phyloP scores from a whole-genome alignment of 352 stramenopile genomes.

The Phytophthora capsici region DNA sequence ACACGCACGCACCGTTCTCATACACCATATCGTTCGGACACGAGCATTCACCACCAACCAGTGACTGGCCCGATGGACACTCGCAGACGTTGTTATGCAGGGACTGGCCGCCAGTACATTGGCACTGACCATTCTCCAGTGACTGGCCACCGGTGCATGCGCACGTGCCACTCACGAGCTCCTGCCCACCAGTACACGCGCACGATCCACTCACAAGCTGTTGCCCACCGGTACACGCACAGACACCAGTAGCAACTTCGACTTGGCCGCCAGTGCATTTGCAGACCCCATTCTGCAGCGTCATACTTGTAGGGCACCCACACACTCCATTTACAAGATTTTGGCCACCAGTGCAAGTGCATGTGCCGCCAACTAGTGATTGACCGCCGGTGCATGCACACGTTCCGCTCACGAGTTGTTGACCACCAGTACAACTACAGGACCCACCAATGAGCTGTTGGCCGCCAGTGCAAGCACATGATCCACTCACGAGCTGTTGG shows the following conservation, averaged over 20 bases:
- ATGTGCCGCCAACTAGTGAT: not conserved
- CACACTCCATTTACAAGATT: not conserved
- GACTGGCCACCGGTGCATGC: no score
- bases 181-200: no score
- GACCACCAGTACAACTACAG: not conserved
- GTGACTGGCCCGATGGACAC: no score
- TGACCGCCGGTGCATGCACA: slow-evolving; percentile 5
- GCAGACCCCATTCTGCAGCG: not conserved
- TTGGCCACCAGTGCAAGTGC: slow-evolving; percentile 2
- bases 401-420: not conserved
- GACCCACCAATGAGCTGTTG: not conserved
- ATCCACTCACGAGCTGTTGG: not conserved
- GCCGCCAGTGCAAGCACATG: not conserved
- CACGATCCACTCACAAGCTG: no score
- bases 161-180: no score
- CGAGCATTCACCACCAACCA: no score
- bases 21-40: no score
- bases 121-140: no score
- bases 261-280: not conserved
- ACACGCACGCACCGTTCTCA: no score
- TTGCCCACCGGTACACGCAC: not conserved
- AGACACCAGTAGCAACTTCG: not conserved
- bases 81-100: no score
- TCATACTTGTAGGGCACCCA: not conserved
- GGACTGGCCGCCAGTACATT: no score